Evolutionary conservation across 1,139 yeast genomes (phyloP).

Genomic region (Geotrichum reessii): DNA sequence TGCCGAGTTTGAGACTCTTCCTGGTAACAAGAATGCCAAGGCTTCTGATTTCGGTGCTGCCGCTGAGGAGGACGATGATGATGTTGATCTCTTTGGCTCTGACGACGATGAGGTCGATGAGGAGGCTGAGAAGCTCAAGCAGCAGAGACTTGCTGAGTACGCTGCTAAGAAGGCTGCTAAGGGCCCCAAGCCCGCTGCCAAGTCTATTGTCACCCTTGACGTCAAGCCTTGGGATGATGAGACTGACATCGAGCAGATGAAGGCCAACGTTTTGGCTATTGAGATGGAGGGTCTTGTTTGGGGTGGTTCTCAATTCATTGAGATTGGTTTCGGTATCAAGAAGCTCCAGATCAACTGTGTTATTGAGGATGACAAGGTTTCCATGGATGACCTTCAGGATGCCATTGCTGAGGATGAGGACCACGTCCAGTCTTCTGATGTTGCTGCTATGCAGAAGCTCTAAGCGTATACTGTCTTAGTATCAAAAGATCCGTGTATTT

Average conservation of each 20-base stretch:
- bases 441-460: slow-evolving; percentile 97
- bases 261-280: slow-evolving; percentile 77
- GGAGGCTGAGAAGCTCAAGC: slow-evolving; percentile 94
- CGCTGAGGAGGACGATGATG: slow-evolving; percentile 84
- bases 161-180: slow-evolving; percentile 95
- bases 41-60: slow-evolving; percentile 40
- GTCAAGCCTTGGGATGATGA: slow-evolving; percentile 99
- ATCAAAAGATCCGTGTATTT: not conserved
- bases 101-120: slow-evolving; percentile 87
- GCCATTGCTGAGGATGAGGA: slow-evolving; percentile 92
- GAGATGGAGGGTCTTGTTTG: slow-evolving; percentile 90
- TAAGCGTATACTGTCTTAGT: slow-evolving; percentile 46
- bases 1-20: slow-evolving; percentile 58
- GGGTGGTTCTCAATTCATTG: slow-evolving; percentile 97
- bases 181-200: slow-evolving; percentile 98
- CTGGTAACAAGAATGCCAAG: slow-evolving; percentile 37
- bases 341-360: slow-evolving; percentile 98
- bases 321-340: slow-evolving; percentile 99
- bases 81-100: slow-evolving; percentile 92
- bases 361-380: slow-evolving; percentile 93
- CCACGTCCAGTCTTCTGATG: slow-evolving; percentile 96
- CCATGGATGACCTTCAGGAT: slow-evolving; percentile 83
- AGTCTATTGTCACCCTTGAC: slow-evolving; percentile 92
- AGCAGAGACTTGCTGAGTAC: slow-evolving; percentile 95
- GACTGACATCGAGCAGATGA: slow-evolving; percentile 85